Percentiles rank a stretch among this genome's conserved stretches.
Conservation (phyloP, 2,329 filamentous ascomycete genomes). For the Beauveria sp. region DNA sequence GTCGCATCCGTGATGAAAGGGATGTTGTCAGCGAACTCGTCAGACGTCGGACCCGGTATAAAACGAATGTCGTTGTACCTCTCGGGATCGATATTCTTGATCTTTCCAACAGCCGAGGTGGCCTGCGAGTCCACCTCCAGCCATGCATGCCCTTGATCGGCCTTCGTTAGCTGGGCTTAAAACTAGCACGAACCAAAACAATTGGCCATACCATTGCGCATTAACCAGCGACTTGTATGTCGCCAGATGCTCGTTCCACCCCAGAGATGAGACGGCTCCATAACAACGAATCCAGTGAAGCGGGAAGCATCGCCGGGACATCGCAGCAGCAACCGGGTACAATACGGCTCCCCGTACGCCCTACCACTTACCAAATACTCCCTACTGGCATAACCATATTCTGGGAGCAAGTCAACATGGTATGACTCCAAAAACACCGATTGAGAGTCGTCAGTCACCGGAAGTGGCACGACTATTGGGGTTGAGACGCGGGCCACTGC, state of each 20-base stretch:
- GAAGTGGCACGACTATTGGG: not conserved
- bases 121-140: constrained; percentile 16
- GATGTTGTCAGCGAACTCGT: constrained; percentile 13
- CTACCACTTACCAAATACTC: constrained; percentile 14
- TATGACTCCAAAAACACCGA: constrained; percentile 14
- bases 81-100: constrained; percentile 13
- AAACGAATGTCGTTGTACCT: constrained; percentile 15
- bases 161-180: not conserved
- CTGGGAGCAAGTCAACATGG: constrained; percentile 15
- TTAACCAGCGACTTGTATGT: constrained; percentile 15
- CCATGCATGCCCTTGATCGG: constrained; percentile 14
- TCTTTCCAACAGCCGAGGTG: constrained; percentile 14
- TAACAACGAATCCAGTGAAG: constrained; percentile 13
- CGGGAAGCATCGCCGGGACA: constrained; percentile 8
- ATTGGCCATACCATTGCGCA: constrained; percentile 13
- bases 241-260: constrained; percentile 17
- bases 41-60: constrained; percentile 10
- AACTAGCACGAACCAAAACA: not conserved
- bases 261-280: constrained; percentile 16
- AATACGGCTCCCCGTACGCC: constrained; percentile 13
- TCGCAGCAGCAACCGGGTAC: constrained; percentile 14
- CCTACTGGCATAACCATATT: constrained; percentile 14
- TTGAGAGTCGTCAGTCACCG: constrained; percentile 9
- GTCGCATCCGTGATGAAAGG: constrained; percentile 11
- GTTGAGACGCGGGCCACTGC: not conserved